Evolutionary conservation across 176 grass and related monocot species (phyloP).

Genomic region (Bolboschoenus planiculmis): DNA sequence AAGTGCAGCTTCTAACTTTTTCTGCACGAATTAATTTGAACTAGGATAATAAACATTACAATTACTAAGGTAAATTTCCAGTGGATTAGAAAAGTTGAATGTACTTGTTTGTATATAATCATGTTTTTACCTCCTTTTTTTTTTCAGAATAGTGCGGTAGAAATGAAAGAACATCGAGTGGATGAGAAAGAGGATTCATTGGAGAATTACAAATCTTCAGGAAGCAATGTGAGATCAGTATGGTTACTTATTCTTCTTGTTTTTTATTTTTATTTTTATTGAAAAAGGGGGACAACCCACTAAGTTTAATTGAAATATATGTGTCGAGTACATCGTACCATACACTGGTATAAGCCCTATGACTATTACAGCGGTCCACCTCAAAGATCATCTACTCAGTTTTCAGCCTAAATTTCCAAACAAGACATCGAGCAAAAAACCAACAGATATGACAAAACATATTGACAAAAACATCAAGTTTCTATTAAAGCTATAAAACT

Average conservation of each 20-base stretch:
- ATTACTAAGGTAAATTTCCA: not conserved
- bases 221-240: constrained; percentile 16
- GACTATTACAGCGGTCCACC: too few species aligned
- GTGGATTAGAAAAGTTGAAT: not conserved
- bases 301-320: not conserved
- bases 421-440: not conserved
- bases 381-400: not conserved
- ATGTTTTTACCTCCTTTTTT: not conserved
- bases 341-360: not conserved
- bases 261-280: not conserved
- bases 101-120: not conserved
- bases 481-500: not conserved
- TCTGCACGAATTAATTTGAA: not conserved
- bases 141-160: not conserved
- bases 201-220: not conserved
- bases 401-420: not conserved
- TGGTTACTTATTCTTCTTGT: not conserved
- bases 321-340: not conserved
- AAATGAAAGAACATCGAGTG: constrained; percentile 6
- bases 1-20: not conserved
- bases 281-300: not conserved
- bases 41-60: not conserved
- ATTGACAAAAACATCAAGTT: not conserved
- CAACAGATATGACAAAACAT: not conserved
- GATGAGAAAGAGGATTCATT: not conserved